Percentiles rank a stretch among this genome's conserved stretches.
Evolutionary conservation across 2,329 filamentous ascomycete species (phyloP).

Genomic region (Aureobasidium leucospermi): DNA sequence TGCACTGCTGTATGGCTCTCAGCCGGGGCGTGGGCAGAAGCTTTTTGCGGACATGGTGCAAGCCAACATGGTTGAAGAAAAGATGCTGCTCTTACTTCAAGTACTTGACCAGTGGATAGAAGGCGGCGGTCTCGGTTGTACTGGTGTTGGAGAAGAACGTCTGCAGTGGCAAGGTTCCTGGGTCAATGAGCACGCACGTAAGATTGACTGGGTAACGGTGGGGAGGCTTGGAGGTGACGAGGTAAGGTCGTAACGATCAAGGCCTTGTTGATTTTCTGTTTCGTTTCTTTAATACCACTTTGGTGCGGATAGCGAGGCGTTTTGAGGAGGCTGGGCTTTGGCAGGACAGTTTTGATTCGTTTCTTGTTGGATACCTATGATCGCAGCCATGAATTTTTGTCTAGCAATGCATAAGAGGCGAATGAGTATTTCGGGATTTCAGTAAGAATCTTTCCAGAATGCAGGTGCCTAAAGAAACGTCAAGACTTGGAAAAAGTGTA

Average conservation of each 20-base stretch:
- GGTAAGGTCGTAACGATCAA: not conserved
- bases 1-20: conserved; percentile 57
- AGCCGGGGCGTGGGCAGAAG: conserved; percentile 33
- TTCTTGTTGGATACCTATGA: conserved; percentile 5
- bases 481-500: not conserved
- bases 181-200: conserved; percentile 36
- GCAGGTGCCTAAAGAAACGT: not conserved
- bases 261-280: not conserved
- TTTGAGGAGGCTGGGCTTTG: not conserved
- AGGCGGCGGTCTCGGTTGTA: conserved; percentile 59
- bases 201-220: conserved; percentile 41
- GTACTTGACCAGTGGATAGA: conserved; percentile 64
- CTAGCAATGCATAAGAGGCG: not conserved
- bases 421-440: not conserved
- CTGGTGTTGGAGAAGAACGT: conserved; percentile 27
- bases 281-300: not conserved
- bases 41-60: conserved; percentile 52
- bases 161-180: conserved; percentile 38
- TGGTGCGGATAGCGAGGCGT: conserved; percentile 11
- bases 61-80: conserved; percentile 65
- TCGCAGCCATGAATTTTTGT: not conserved
- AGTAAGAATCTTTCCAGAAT: not conserved
- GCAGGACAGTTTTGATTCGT: not conserved
- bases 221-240: conserved; percentile 41
- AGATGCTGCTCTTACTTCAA: conserved; percentile 64